Evolutionary conservation across 768 basidiomycete species (phyloP).

Genomic region (Kwoniella europaea): DNA sequence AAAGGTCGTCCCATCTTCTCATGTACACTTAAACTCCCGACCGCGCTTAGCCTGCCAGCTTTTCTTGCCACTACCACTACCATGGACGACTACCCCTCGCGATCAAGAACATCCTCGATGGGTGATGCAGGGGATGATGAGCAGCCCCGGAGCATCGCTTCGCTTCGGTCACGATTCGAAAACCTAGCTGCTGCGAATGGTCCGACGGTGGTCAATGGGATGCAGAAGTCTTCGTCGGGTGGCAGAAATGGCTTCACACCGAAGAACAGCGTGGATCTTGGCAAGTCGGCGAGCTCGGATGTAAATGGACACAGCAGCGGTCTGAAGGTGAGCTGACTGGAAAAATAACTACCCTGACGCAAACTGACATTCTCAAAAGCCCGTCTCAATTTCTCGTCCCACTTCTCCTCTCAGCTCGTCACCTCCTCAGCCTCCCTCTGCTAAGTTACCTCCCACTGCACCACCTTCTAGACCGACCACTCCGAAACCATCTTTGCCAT

Average conservation of each 20-base stretch:
- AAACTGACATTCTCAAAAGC: background rate
- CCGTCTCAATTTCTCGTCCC: conserved; percentile 14
- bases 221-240: background rate
- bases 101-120: conserved; percentile 2
- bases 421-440: conserved; percentile 3
- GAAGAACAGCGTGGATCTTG: conserved; percentile 9
- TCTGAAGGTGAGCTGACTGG: conserved; percentile 6
- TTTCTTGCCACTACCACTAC: background rate
- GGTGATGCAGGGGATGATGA: conserved; percentile 17
- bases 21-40: background rate
- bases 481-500: conserved; percentile 14
- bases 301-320: background rate
- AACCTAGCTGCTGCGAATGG: conserved; percentile 34
- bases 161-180: conserved; percentile 46
- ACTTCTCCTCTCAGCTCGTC: conserved; percentile 14
- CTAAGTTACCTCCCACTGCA: conserved; percentile 2
- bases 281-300: background rate
- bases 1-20: conserved; percentile 3
- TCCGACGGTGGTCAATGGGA: background rate
- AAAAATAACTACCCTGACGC: background rate
- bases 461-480: conserved; percentile 24
- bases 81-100: background rate
- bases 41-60: background rate
- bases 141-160: conserved; percentile 38
- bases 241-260: conserved; percentile 6